These are phyloP conservation scores for Starmerella ratchasimensis DNA, from an alignment of 805 yeast genomes.

Conservation along the genomic window DNA sequence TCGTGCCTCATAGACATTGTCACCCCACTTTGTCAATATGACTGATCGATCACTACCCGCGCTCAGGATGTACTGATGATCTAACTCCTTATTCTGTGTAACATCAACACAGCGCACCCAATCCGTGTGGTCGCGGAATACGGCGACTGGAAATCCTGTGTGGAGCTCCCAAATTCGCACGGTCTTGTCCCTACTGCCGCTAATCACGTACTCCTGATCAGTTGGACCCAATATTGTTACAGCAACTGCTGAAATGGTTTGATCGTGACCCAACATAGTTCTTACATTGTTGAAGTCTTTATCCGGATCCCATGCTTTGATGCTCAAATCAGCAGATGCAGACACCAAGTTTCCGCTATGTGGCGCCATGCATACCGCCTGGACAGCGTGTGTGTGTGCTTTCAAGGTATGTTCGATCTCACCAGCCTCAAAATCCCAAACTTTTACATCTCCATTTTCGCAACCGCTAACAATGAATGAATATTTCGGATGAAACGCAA, in stretches of 20 bases:
- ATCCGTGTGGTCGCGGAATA: slow-evolving; percentile 69
- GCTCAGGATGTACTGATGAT: slow-evolving; percentile 7
- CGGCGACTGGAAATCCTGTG: slow-evolving; percentile 51
- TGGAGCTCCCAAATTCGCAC: slow-evolving; percentile 62
- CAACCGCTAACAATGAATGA: slow-evolving; percentile 53
- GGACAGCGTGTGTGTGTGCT: slow-evolving; percentile 67
- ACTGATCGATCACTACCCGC: slow-evolving; percentile 17
- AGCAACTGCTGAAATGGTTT: slow-evolving; percentile 54
- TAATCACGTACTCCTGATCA: slow-evolving; percentile 37
- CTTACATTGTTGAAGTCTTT: slow-evolving; percentile 39
- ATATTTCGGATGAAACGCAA: slow-evolving; percentile 61
- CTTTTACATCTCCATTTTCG: slow-evolving; percentile 54
- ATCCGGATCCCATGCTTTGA: slow-evolving; percentile 59
- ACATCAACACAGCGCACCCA: slow-evolving; percentile 65
- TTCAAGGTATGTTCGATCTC: slow-evolving; percentile 49
- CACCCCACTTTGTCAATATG: slow-evolving; percentile 6
- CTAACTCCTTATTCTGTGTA: not conserved
- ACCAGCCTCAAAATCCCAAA: slow-evolving; percentile 58
- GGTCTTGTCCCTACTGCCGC: slow-evolving; percentile 85
- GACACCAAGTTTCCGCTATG: slow-evolving; percentile 30
- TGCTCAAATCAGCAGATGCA: slow-evolving; percentile 37
- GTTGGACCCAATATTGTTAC: slow-evolving; percentile 23
- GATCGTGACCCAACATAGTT: slow-evolving; percentile 74
- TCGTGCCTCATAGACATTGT: not conserved
- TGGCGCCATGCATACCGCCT: slow-evolving; percentile 44